phyloP scores from a whole-genome alignment of 2,329 filamentous ascomycete genomes.

The Aspergillus sp. region DNA sequence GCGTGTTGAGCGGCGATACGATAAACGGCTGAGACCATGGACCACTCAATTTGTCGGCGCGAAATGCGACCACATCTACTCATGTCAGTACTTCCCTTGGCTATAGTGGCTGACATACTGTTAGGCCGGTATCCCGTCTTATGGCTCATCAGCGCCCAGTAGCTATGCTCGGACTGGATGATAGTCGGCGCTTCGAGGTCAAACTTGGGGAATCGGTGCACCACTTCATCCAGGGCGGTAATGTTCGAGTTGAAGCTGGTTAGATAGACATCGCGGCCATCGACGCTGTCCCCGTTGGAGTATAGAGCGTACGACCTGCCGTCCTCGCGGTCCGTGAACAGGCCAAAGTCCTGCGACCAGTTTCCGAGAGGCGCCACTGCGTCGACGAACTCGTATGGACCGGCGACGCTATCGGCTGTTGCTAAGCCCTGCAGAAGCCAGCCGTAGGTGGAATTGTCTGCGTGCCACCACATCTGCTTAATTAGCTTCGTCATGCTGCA shows the following conservation, averaged over 20 bases:
- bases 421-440: slow-evolving; percentile 59
- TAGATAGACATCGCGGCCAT: slow-evolving; percentile 60
- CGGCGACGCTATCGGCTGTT: slow-evolving; percentile 52
- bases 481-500: not conserved
- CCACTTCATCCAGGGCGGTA: slow-evolving; percentile 52
- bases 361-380: slow-evolving; percentile 59
- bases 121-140: slow-evolving; percentile 65
- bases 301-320: slow-evolving; percentile 58
- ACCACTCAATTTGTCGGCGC: slow-evolving; percentile 51
- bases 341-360: slow-evolving; percentile 63
- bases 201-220: slow-evolving; percentile 59
- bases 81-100: not conserved
- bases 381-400: slow-evolving; percentile 56
- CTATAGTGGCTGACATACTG: slow-evolving; percentile 29
- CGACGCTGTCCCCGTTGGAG: slow-evolving; percentile 57
- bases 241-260: slow-evolving; percentile 55
- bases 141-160: slow-evolving; percentile 62
- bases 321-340: slow-evolving; percentile 61
- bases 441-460: slow-evolving; percentile 59
- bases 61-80: slow-evolving; percentile 56
- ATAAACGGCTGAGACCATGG: slow-evolving; percentile 58
- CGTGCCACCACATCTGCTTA: slow-evolving; percentile 59
- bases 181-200: slow-evolving; percentile 63
- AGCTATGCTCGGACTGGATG: slow-evolving; percentile 60
- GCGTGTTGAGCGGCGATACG: slow-evolving; percentile 52